Base-by-base conservation (phyloP, 768 basidiomycete species). In the Macrolepiota fuliginosa region DNA sequence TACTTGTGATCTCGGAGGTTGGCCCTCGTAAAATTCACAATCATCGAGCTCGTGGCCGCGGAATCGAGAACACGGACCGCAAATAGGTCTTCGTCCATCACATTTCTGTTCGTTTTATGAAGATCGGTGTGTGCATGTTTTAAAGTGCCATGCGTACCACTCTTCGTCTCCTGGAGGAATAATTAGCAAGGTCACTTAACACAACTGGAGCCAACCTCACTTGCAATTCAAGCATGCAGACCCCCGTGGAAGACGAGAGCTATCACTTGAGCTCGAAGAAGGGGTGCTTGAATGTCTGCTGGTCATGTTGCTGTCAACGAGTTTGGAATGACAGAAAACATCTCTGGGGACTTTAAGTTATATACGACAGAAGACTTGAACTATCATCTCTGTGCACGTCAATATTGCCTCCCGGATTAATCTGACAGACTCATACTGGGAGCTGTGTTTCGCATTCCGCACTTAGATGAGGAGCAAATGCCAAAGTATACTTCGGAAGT, bases 201-300 rank as follows among this genome's bases (percentile, higher is more conserved):
- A 10, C 3, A 13, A 25, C 37, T 12, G n/a, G 15, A 55, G 45
- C 2, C 32, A 39, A 12, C 68, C 79, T 57, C 17, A 82, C 82
- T 80, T 76, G 72, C 83, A 84, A n/a, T 81, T 76, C 5, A 81
- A 65, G 58, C 83, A 84, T 12, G 83, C 83, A 61, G 76, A 77
- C 9, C 83, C 83, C 42, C 81, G 74, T 40, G 81, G 81, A 32
- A 82, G 67, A 29, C 62, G 51, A 49, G 63, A 46, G 19, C 32
- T 25, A 19, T 61, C 59, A 22, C 59, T 46, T 22, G 59, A 61
- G 19, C 59, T 39, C 13, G 62, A 65, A 22, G 63, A 61, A 50
- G 70, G 36, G 13, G 54, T 56, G 46, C 61, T 50, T 29, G 59
- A 54, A 13, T 36, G 45, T 40, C 61, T 49, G 19, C 32, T 54